phyloP scores from a whole-genome alignment of 441 rosid species.

The Gossypium schwendimanii region DNA sequence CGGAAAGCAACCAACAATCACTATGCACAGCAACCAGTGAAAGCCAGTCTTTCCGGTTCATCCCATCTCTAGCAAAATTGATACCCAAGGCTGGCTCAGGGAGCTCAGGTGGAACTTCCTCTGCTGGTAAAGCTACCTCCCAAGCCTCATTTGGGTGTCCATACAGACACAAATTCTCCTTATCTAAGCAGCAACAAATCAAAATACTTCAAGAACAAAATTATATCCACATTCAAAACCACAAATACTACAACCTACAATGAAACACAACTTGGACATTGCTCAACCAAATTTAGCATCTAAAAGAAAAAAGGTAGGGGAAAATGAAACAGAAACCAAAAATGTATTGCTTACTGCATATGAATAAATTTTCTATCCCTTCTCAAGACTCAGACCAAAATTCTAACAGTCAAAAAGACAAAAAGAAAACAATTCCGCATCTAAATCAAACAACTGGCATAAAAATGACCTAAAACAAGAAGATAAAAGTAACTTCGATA shows the following conservation, averaged over 20 bases:
- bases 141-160: slow-evolving; percentile 70
- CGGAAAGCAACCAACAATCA: slow-evolving; percentile 77
- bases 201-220: background rate
- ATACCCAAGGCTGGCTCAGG: slow-evolving; percentile 85
- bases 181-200: slow-evolving; percentile 30
- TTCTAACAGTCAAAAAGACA: background rate
- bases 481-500: background rate
- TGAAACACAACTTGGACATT: background rate
- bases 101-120: slow-evolving; percentile 83
- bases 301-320: background rate
- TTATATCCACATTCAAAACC: background rate
- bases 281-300: background rate
- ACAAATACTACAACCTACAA: background rate
- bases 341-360: background rate
- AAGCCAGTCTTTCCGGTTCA: slow-evolving; percentile 78
- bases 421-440: background rate
- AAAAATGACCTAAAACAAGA: background rate
- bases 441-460: background rate
- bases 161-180: slow-evolving; percentile 76
- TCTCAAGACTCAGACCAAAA: background rate
- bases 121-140: slow-evolving; percentile 76
- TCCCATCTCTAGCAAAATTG: slow-evolving; percentile 82
- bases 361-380: background rate
- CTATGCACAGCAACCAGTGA: slow-evolving; percentile 77
- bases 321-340: background rate